A percentile compares a stretch with the other conserved stretches of the same genome.
These are phyloP conservation scores for Heracleum sosnowskyi DNA, from an alignment of 129 eudicot genomes.

Conservation along the genomic window DNA sequence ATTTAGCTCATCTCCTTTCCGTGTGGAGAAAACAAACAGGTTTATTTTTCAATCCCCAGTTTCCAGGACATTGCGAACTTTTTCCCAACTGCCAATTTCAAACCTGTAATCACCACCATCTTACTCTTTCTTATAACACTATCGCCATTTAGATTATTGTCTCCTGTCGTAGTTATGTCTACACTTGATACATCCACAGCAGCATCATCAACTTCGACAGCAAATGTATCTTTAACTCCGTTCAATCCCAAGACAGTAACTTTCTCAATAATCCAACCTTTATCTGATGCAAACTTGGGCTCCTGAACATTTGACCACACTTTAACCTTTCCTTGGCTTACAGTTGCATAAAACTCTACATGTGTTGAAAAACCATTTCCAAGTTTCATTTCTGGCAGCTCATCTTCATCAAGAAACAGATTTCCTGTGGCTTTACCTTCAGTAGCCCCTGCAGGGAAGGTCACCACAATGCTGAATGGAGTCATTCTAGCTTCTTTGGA, in stretches of 20 bases:
- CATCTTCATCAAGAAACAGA: slow-evolving; percentile 75
- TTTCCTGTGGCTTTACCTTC: slow-evolving; percentile 57
- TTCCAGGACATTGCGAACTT: slow-evolving; percentile 61
- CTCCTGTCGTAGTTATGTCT: slow-evolving; percentile 34
- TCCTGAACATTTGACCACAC: slow-evolving; percentile 81
- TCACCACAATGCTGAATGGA: slow-evolving; percentile 66
- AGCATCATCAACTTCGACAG: slow-evolving; percentile 50
- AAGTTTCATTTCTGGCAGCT: slow-evolving; percentile 92
- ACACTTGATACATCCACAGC: slow-evolving; percentile 31
- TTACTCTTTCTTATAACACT: slow-evolving; percentile 33
- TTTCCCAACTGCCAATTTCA: slow-evolving; percentile 72
- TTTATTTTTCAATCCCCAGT: slow-evolving; percentile 30
- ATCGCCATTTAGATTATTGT: slow-evolving; percentile 21
- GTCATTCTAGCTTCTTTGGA: slow-evolving; percentile 79
- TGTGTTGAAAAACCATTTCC: slow-evolving; percentile 58
- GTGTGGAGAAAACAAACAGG: not conserved
- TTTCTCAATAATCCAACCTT: slow-evolving; percentile 70
- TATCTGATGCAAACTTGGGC: slow-evolving; percentile 55
- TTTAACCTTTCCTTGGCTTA: slow-evolving; percentile 37
- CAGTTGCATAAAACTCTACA: slow-evolving; percentile 61
- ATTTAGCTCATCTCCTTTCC: slow-evolving; percentile 18
- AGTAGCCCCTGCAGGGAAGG: slow-evolving; percentile 60
- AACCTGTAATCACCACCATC: slow-evolving; percentile 74
- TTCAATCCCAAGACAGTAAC: slow-evolving; percentile 58
- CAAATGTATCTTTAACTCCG: slow-evolving; percentile 27